A percentile compares a stretch with the other conserved stretches of the same genome.
These are phyloP conservation scores for Peniophora sp. DNA, from an alignment of 1,284 basidiomycete species.

Conservation along the genomic window DNA sequence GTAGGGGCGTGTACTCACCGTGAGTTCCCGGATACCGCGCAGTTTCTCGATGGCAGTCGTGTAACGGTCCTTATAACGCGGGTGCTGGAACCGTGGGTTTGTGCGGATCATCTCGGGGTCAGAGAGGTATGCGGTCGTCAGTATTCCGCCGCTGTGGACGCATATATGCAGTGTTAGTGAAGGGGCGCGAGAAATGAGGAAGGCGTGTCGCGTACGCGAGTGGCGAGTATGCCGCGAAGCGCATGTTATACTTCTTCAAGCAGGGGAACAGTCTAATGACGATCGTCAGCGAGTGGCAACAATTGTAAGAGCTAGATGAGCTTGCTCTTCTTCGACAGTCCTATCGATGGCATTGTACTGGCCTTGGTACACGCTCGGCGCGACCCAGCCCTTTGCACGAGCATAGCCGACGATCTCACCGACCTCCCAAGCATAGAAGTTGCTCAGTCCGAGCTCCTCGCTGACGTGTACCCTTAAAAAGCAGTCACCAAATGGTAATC, in stretches of 20 bases:
- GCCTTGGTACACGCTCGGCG: conserved; percentile 36
- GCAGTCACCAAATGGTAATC: not conserved
- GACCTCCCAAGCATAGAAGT: conserved; percentile 15
- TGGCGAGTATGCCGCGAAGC: conserved; percentile 19
- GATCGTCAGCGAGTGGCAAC: conserved; percentile 21
- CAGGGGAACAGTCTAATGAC: conserved; percentile 24
- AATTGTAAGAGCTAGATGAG: not conserved
- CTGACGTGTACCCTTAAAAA: no score
- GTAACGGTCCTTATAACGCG: no score
- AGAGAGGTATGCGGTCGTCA: conserved; percentile 1
- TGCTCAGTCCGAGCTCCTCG: not conserved
- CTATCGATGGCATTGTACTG: conserved; percentile 13
- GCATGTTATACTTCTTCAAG: conserved; percentile 19
- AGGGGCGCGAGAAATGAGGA: not conserved
- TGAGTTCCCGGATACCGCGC: no score
- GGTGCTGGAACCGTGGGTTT: not conserved
- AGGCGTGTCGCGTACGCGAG: conserved; percentile 7
- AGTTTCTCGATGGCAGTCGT: no score
- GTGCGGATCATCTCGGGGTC: not conserved
- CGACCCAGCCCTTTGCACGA: conserved; percentile 21
- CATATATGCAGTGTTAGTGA: not conserved
- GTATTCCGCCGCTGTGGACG: conserved; percentile 3
- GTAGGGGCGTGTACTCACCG: not conserved
- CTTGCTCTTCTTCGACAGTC: conserved; percentile 3
- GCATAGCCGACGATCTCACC: conserved; percentile 25